Evolutionary conservation across 2,329 filamentous ascomycete species (phyloP).

Genomic region (Claviceps digitariae): DNA sequence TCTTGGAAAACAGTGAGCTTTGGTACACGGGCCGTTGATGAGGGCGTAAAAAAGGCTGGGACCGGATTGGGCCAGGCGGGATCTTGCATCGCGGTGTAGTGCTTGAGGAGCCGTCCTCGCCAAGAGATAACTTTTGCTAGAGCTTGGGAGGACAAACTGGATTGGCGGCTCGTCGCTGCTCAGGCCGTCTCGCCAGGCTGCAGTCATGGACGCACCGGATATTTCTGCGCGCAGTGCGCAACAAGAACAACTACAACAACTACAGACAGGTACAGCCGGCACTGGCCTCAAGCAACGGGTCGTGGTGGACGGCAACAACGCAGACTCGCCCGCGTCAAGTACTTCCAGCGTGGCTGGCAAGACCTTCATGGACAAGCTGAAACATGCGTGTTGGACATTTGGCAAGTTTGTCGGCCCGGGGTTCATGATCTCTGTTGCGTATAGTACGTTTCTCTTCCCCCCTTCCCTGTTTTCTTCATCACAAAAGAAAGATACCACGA

Average conservation of each 20-base stretch:
- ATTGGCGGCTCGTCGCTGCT: too few species aligned
- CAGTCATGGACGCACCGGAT: neutral
- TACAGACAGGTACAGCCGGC: neutral
- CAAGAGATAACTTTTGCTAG: neutral
- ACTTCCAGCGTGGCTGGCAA: neutral
- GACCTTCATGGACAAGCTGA: slow-evolving; percentile 8
- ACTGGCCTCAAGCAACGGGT: neutral
- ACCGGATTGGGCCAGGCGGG: too few species aligned
- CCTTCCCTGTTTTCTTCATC: neutral
- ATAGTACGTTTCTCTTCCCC: slow-evolving; percentile 27
- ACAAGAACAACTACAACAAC: neutral
- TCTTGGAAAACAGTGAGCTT: too few species aligned
- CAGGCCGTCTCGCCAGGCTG: too few species aligned
- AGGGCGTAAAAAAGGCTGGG: too few species aligned
- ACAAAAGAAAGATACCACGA: too few species aligned
- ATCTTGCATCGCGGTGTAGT: too few species aligned
- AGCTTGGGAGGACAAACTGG: too few species aligned
- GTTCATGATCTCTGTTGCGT: slow-evolving; percentile 49
- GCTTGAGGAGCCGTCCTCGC: too few species aligned
- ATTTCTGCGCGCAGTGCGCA: neutral
- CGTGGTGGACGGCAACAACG: neutral
- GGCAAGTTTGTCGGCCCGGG: slow-evolving; percentile 47
- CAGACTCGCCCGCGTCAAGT: neutral
- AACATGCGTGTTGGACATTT: slow-evolving; percentile 14
- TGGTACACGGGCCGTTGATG: too few species aligned